Evolutionary conservation across 2,329 filamentous ascomycete species (phyloP).

Genomic region (Achaetomium macrosporum): DNA sequence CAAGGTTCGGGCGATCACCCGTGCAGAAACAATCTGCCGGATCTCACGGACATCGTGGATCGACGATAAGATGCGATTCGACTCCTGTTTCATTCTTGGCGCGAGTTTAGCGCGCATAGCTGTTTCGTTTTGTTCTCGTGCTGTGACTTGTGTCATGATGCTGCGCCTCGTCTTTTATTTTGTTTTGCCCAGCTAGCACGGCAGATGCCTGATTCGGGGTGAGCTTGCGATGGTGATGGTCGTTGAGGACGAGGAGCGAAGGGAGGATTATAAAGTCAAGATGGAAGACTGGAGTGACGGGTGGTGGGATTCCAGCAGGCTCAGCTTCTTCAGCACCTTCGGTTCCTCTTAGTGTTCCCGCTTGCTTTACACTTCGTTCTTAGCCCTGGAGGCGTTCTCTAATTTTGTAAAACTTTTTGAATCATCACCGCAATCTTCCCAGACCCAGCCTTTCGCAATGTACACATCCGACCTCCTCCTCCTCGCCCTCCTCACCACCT

Average conservation of each 20-base stretch:
- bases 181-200: background rate
- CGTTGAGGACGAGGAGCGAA: background rate
- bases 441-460: conserved; percentile 16
- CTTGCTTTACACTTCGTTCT: background rate
- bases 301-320: background rate
- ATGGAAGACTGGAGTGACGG: background rate
- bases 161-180: conserved; percentile 8
- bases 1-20: conserved; percentile 6
- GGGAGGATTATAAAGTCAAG: background rate
- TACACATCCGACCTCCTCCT: conserved; percentile 35
- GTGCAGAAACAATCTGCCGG: conserved; percentile 7
- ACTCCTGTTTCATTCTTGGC: conserved; percentile 6
- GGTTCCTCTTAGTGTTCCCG: background rate
- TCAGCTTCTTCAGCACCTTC: background rate
- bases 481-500: conserved; percentile 42
- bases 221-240: conserved; percentile 4
- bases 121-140: conserved; percentile 6
- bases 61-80: conserved; percentile 14
- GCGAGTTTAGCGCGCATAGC: background rate
- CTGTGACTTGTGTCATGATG: conserved; percentile 6
- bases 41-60: background rate
- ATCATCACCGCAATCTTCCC: background rate
- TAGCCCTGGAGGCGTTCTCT: conserved; percentile 9
- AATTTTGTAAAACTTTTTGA: background rate
- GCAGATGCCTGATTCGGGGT: background rate